Base-by-base conservation (phyloP, 2,329 filamentous ascomycete species). In the Ilyonectria robusta region DNA sequence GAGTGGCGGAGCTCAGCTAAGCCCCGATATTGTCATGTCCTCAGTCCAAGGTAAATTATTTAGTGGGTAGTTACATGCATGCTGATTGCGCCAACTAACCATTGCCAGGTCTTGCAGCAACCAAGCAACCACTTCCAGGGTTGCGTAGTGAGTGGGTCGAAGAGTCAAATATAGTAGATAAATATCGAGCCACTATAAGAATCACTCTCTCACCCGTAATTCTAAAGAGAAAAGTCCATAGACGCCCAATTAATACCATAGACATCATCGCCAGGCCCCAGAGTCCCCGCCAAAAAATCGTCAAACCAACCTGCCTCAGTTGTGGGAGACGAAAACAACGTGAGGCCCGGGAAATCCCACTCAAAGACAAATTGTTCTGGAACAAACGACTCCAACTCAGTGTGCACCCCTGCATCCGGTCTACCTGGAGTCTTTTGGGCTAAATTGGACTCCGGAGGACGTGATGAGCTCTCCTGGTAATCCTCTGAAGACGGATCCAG, bases 341-440 rank as follows among this genome's bases (percentile, higher is more conserved):
- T 46, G 19, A 46, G 44, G 9, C 44, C 44, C 1, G 53, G 53
- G 17, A 56, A 56, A 17, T 56, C 35, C 53, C 53, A 56, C 35
- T 56, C 53, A 56, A 42, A 56, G 6, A 56, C 13, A 21, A 56
- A 42, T 4, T 42, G 19, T 5, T 42, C 53, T 9, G 53, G 35
- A 9, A 56, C 35, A 29, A 56, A 56, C 4, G 53, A 42, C 53
- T 56, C 23, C 35, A 40, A 23, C 35, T 56, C 31, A n/a, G 33
- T 56, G 21, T 23, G n/a, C 9, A 13, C 44, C 8, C 44, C 44
- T 21, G 8, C 6, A 46, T 23, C 13, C 44, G n/a, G 44, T 23
- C 10, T 46, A 11, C 13, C 17, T 19, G 29, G 6, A 6, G 15
- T 26, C 35, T 40, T 19, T n/a, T 54, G 50, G 2, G 7, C 35